Evolutionary conservation across 1,284 basidiomycete species (phyloP), one percentile per base, ranked within the genome.

Genomic region (Ceratobasidium sp.): DNA sequence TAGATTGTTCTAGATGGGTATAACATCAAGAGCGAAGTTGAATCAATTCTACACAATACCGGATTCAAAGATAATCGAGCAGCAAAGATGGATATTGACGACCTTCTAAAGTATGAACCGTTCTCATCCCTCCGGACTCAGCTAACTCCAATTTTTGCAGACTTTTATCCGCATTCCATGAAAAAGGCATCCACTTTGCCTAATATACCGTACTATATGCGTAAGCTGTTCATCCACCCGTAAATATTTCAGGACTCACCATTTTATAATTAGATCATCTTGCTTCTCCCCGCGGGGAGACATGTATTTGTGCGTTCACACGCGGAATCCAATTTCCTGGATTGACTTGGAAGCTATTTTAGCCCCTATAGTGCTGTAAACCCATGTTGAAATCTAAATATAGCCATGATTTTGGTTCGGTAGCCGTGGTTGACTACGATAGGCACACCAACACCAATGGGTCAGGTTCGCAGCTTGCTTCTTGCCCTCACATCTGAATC

Each of bases 11-110:
- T 93, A 75, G 91, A 93, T 71, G 85, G 86, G 43, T 85, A 89
- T 34, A 84, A 89, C 76, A 93, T 96, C 81, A 91, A 90, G 80
- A 82, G 83, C 9, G 88, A 90, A 76, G 88, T 98, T 27, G 94
- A 97, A 75, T 84, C 87, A 69, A 90, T 98, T 39, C 84, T 99
- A 11, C 80, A 84, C 13, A 88, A 90, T 51, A 88, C 88, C 7
- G 90, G 87, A 0, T 89, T 88, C 77, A 86, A 87, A 7, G 92
- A 95, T 77, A 86, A 84, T 75, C 85, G 93, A 72, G 92, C 92
- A 6, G 88, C 92, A 8, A 93, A 94, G 82, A 93, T 96, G 91
- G 90, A 91, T 76, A 88, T 95, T 11, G 90, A 94, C 79, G 93
- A 94, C 80, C 83, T 96, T 54, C 83, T 95, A n/a, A 90, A 89